Evolutionary conservation across 2,329 filamentous ascomycete species (phyloP).

Genomic region (Alternaria consortialis): DNA sequence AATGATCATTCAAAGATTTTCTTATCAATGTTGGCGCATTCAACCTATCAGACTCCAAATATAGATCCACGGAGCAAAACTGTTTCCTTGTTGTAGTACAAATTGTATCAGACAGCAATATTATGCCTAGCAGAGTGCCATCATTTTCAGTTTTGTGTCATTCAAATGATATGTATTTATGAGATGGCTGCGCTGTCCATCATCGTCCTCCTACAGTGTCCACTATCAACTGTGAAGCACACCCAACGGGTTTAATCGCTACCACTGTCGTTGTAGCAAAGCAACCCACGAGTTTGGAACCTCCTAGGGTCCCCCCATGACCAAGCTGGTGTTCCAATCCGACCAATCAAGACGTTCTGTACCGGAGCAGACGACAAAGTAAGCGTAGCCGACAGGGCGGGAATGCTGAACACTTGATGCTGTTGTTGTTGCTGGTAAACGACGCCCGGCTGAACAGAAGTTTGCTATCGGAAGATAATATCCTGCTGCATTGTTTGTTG

Average conservation of each 20-base stretch:
- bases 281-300: not conserved
- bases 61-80: not conserved
- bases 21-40: not conserved
- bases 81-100: not conserved
- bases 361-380: not conserved
- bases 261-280: not conserved
- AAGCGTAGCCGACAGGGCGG: not conserved
- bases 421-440: not conserved
- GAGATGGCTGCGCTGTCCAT: not conserved
- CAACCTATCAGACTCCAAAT: not conserved
- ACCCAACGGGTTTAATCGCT: not conserved
- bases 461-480: not conserved
- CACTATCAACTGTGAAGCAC: not conserved
- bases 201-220: not conserved
- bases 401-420: not conserved
- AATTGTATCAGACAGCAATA: not conserved
- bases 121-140: accelerated
- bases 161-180: not conserved
- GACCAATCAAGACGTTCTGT: not conserved
- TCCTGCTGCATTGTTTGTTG: not conserved
- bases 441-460: not conserved
- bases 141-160: not conserved
- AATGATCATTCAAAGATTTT: not conserved
- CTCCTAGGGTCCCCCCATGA: not conserved
- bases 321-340: not conserved